Evolutionary conservation across 139 green algal species (phyloP).

Genomic region (Closterium sp.): DNA sequence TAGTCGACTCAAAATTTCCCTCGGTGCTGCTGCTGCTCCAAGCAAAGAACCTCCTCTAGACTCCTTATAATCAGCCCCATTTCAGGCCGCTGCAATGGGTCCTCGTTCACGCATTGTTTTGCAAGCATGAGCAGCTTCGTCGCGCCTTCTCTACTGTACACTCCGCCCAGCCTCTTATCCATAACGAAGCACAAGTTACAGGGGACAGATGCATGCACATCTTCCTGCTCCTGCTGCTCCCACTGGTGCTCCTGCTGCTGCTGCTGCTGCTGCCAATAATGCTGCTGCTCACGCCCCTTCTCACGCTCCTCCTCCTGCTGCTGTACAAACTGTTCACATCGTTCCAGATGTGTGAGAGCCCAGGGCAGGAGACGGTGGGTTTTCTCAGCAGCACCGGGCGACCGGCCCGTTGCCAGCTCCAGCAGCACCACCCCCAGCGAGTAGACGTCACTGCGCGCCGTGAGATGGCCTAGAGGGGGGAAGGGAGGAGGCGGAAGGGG

Average conservation of each 20-base stretch:
- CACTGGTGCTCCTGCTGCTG: too few species aligned
- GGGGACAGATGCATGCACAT: neutral
- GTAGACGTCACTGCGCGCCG: neutral
- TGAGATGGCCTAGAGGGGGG: neutral
- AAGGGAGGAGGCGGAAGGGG: too few species aligned
- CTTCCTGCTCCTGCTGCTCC: too few species aligned
- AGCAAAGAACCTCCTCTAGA: neutral
- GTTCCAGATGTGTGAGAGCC: neutral
- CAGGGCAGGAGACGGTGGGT: neutral
- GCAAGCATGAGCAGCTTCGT: neutral
- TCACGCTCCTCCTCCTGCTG: neutral
- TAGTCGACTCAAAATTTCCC: too few species aligned
- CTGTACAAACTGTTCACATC: neutral
- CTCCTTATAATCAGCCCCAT: neutral
- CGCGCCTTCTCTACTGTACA: neutral
- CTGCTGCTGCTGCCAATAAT: too few species aligned
- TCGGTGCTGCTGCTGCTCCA: neutral
- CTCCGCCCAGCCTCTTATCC: neutral
- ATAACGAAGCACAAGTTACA: neutral
- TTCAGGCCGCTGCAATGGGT: neutral
- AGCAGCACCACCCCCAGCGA: neutral
- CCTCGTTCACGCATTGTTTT: neutral
- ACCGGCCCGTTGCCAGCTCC: neutral
- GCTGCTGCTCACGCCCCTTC: too few species aligned
- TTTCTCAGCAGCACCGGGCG: neutral